Evolutionary conservation across 805 yeast genomes (phyloP), one percentile per base, ranked within the genome.

Genomic region (Saccharomycopsis javanensis): DNA sequence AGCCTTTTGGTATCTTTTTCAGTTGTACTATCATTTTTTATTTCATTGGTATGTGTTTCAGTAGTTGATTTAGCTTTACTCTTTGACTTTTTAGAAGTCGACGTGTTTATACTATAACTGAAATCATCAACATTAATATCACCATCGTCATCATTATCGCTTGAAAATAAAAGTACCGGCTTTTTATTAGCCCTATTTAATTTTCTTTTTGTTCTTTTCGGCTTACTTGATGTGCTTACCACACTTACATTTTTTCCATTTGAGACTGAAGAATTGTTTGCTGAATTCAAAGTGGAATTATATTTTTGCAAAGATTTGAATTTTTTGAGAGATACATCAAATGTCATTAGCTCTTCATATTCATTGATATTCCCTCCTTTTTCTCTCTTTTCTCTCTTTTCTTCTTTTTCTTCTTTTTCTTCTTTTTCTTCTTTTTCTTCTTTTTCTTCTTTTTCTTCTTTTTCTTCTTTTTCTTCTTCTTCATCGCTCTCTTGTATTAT

Each of bases 251-350:
- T 42, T 42, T 42, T 42, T 11, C 28, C 48, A 42, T 55, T 31
- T 28, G 31, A 20, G 45, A 30, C 13, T 25, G 31, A 28, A 8
- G 52, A 50, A 45, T 20, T 33, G 25, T 23, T 42, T 42, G 48
- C 13, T 5, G 48, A 25, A 30, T 52, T 56, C 16, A 56, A 20
- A 6, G 51, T 59, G 5, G 59, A 53, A 34, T 56, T 59, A 31
- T 59, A 56, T 33, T 51, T 59, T 25, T 59, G 57, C 27, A 56
- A 25, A 5, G 51, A 27, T 23, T 54, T 53, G 20, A 56, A 59
- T 35, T 55, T 57, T n/a, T 50, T 52, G n/a, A 56, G 33, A 2
- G 62, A 55, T 28, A 50, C 50, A 30, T 59, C 62, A 51, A 53
- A 54, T n/a, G 42, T 48, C 8, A 46, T 48, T 33, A 59, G 34